Conservation (phyloP, 2,329 filamentous ascomycete species). For the Dothidotthia symphoricarpi region DNA sequence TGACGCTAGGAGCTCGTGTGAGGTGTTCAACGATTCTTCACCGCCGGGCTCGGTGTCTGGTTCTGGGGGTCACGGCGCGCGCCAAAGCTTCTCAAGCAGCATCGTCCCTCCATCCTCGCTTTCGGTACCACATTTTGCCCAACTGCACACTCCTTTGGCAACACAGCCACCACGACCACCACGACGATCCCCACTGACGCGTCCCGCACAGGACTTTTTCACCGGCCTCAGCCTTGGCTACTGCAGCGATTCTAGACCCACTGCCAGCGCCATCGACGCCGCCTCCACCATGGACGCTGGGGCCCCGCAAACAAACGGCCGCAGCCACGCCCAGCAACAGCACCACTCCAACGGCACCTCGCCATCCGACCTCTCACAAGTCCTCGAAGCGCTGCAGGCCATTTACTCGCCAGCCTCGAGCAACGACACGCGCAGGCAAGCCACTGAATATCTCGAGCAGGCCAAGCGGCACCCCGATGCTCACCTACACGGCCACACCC, state of each 20-base stretch:
- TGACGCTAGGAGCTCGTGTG: neutral
- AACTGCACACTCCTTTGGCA: neutral
- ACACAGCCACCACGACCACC: constrained; percentile 2
- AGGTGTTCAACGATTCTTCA: constrained; percentile 1
- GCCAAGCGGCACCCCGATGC: constrained; percentile 78
- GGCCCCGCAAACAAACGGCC: constrained; percentile 30
- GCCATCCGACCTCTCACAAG: constrained; percentile 56
- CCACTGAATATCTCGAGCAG: constrained; percentile 80
- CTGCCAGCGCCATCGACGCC: constrained; percentile 2
- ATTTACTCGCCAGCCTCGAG: constrained; percentile 80
- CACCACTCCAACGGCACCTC: constrained; percentile 19
- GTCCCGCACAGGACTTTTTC: constrained; percentile 4
- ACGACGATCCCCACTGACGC: constrained; percentile 1
- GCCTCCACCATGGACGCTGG: constrained; percentile 35
- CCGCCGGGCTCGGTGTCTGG: constrained; percentile 4
- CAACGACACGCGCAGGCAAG: constrained; percentile 78
- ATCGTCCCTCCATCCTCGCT: constrained; percentile 5
- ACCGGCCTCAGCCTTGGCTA: constrained; percentile 8
- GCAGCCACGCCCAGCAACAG: constrained; percentile 14
- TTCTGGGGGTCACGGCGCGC: constrained; percentile 6
- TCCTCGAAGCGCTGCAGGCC: constrained; percentile 80
- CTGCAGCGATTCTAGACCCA: constrained; percentile 2
- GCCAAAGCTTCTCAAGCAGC: constrained; percentile 11
- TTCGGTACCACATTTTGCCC: constrained; percentile 5
- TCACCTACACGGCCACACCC: constrained; percentile 77